Conservation (phyloP, 1,139 yeast genomes). For the Candida smagusa region DNA sequence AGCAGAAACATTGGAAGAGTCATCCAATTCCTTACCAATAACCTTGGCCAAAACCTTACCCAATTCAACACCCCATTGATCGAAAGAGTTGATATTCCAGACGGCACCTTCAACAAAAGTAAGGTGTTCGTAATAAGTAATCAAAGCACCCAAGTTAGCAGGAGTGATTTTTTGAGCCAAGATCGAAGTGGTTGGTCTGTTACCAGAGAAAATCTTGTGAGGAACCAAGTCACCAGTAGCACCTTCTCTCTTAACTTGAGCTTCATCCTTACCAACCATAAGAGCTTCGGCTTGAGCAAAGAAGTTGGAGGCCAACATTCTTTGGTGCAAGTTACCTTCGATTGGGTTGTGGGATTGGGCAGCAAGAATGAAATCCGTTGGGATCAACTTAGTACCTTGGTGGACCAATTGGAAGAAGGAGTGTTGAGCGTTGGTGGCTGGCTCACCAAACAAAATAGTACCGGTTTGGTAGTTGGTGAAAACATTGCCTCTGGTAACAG, state of each 20-base stretch:
- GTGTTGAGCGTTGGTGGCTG: slow-evolving; percentile 98
- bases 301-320: slow-evolving; percentile 96
- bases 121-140: slow-evolving; percentile 95
- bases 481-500: slow-evolving; percentile 87
- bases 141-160: slow-evolving; percentile 90
- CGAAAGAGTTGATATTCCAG: slow-evolving; percentile 99
- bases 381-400: slow-evolving; percentile 97
- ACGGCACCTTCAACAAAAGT: slow-evolving; percentile 98
- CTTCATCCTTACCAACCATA: slow-evolving; percentile 91
- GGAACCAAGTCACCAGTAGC: slow-evolving; percentile 82
- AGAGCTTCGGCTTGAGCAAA: slow-evolving; percentile 98
- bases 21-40: slow-evolving; percentile 83
- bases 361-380: slow-evolving; percentile 93
- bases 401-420: slow-evolving; percentile 99
- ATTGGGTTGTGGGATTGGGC: slow-evolving; percentile 98
- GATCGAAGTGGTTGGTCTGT: slow-evolving; percentile 98
- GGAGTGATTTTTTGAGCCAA: slow-evolving; percentile 95
- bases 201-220: slow-evolving; percentile 95
- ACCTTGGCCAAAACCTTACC: slow-evolving; percentile 97
- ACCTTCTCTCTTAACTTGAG: slow-evolving; percentile 85
- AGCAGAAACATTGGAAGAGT: slow-evolving; percentile 46
- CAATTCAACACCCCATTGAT: slow-evolving; percentile 99
- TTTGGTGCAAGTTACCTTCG: slow-evolving; percentile 89
- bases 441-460: slow-evolving; percentile 93
- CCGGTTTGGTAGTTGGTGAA: slow-evolving; percentile 96